Evolutionary conservation across 1,284 basidiomycete species (phyloP).

Genomic region (Pseudozyma tsukubaensis): DNA sequence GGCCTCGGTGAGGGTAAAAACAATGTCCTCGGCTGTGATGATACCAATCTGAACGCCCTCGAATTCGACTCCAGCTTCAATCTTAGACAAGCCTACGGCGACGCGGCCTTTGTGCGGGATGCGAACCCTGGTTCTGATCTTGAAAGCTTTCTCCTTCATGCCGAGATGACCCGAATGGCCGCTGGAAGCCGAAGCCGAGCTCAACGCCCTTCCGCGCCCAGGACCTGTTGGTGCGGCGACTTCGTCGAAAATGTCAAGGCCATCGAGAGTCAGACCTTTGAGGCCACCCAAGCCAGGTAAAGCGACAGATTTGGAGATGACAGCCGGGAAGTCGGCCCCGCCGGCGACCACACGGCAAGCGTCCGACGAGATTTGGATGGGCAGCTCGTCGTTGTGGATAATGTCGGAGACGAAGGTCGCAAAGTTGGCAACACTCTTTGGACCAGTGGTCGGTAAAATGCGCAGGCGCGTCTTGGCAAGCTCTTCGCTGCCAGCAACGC

Average conservation of each 20-base stretch:
- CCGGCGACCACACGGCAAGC: slow-evolving; percentile 44
- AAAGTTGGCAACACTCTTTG: slow-evolving; percentile 40
- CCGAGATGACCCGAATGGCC: slow-evolving; percentile 18
- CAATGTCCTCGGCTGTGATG: slow-evolving; percentile 44
- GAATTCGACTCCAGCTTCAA: slow-evolving; percentile 46
- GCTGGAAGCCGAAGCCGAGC: slow-evolving; percentile 40
- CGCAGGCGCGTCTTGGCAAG: slow-evolving; percentile 32
- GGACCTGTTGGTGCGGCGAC: slow-evolving; percentile 43
- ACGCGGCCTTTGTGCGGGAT: slow-evolving; percentile 35
- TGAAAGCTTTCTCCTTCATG: slow-evolving; percentile 36
- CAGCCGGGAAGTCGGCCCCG: slow-evolving; percentile 50
- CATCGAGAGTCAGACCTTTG: slow-evolving; percentile 31
- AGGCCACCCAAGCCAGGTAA: slow-evolving; percentile 56
- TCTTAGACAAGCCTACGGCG: slow-evolving; percentile 41
- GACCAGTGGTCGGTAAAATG: slow-evolving; percentile 29
- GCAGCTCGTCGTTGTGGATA: slow-evolving; percentile 30
- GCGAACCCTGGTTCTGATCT: slow-evolving; percentile 31
- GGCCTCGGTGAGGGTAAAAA: slow-evolving; percentile 30
- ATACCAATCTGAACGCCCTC: slow-evolving; percentile 44
- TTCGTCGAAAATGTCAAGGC: slow-evolving; percentile 56
- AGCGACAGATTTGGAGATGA: slow-evolving; percentile 45
- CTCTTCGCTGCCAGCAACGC: slow-evolving; percentile 36
- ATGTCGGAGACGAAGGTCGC: slow-evolving; percentile 50
- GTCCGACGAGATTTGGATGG: slow-evolving; percentile 35
- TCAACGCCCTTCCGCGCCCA: slow-evolving; percentile 33